Base-by-base conservation (phyloP, 176 grass and related monocot species). In the Guadua angustifolia region DNA sequence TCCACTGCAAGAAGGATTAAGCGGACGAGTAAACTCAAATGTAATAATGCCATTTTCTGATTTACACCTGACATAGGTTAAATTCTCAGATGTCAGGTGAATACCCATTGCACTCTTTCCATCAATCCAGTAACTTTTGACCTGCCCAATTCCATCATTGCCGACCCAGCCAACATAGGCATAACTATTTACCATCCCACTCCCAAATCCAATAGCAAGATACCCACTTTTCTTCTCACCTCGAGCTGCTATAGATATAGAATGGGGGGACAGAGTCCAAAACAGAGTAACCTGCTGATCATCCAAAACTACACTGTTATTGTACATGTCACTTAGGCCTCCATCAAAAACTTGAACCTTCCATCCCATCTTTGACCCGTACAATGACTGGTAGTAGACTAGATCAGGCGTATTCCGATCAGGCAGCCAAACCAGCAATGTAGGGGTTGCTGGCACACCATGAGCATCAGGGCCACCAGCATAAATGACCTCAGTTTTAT, bases 331-430 rank as follows among this genome's bases (percentile, higher is more conserved):
- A 8, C 84, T 90, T 40, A 97, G 88, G 76, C 94, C 94, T 74
- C 94, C 94, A 84, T 94, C 94, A 40, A 97, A 91, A 47, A 97
- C 94, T 55, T 89, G 89, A 83, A 94, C 86, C 67, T 93, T 97
- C 97, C 97, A 99, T n/a, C 97, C 93, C 93, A 94, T 96, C 84
- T 99, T 96, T 5, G 88, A 85, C 45, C 90, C 91, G 32, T 97
- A 97, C 32, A 90, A 42, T 9, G 93, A 93, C 49, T 99, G 97
- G 66, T 99, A 99, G 60, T 94, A 99, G 49, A 99, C 89, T 65
- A 89, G 88, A 88, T 96, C 97, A 46, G 97, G 97, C 3, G 97
- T 99, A 66, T 99, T 96, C 50, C 97, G 89, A 86, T 96, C 91
- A 57, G 93, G 93, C 32, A 92, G 74, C 97, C 97, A 99, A 87